Conservation (phyloP, 768 basidiomycete genomes). For the Phylloporus scabripes region DNA sequence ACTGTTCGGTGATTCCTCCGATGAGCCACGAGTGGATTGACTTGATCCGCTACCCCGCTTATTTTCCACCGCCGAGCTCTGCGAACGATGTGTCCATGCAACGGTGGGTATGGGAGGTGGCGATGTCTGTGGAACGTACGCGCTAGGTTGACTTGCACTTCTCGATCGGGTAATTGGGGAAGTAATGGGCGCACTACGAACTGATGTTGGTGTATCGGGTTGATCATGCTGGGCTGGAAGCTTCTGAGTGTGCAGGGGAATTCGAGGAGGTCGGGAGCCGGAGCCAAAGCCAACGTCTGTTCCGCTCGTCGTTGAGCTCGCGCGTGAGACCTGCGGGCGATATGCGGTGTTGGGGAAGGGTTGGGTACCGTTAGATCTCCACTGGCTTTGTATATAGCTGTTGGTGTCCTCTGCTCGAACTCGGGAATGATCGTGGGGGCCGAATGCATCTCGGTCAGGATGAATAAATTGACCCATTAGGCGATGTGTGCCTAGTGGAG, state of each 20-base stretch:
- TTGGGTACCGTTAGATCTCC: constrained; percentile 48
- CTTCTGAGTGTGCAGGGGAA: constrained; percentile 51
- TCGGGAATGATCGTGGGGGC: constrained; percentile 50
- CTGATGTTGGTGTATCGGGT: constrained; percentile 34
- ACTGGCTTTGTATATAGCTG: constrained; percentile 57
- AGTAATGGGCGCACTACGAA: constrained; percentile 13
- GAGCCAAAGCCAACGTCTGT: constrained; percentile 36
- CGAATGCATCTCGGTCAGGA: constrained; percentile 46
- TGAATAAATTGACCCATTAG: constrained; percentile 55
- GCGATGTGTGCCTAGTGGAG: constrained; percentile 60
- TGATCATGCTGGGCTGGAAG: constrained; percentile 51
- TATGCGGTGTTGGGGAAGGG: constrained; percentile 29
- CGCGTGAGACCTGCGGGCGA: constrained; percentile 44
- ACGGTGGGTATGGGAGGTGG: constrained; percentile 51
- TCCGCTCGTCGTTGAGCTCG: constrained; percentile 41
- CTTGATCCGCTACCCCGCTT: constrained; percentile 85
- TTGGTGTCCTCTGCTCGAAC: constrained; percentile 66
- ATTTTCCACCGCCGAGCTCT: constrained; percentile 36
- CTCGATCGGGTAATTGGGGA: constrained; percentile 53
- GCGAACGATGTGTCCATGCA: constrained; percentile 46
- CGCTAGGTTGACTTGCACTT: constrained; percentile 74
- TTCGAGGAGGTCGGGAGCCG: constrained; percentile 38
- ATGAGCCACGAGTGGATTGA: constrained; percentile 70
- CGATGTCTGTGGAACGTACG: constrained; percentile 51
- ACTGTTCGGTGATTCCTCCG: constrained; percentile 80